Evolutionary conservation across 345 rosid species (phyloP).

Genomic region (Nasturtium officinale): DNA sequence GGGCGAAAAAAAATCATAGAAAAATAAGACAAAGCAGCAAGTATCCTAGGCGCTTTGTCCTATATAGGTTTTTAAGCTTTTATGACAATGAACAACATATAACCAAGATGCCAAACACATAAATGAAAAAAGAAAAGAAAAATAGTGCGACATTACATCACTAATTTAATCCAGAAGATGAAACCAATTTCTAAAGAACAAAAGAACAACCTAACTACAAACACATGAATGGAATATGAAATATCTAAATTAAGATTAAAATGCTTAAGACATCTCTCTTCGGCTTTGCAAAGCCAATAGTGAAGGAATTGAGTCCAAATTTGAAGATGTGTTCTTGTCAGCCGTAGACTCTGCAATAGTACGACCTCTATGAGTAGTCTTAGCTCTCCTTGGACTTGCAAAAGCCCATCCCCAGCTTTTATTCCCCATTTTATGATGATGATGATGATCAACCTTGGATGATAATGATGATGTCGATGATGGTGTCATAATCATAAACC

Average conservation of each 20-base stretch:
- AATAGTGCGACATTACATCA: slow-evolving; percentile 30
- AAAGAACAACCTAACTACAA: slow-evolving; percentile 35
- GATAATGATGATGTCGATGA: slow-evolving; percentile 65
- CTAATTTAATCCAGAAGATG: slow-evolving; percentile 17
- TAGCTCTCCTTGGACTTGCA: slow-evolving; percentile 93
- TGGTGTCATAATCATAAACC: slow-evolving; percentile 73
- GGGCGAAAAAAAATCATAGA: slow-evolving; percentile 8
- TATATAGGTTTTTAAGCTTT: slow-evolving; percentile 32
- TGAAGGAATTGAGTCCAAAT: slow-evolving; percentile 73
- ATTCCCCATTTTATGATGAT: slow-evolving; percentile 39
- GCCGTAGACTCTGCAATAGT: slow-evolving; percentile 33
- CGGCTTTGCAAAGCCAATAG: slow-evolving; percentile 65
- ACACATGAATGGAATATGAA: slow-evolving; percentile 36
- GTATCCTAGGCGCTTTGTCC: slow-evolving; percentile 30
- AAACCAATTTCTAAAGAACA: slow-evolving; percentile 35
- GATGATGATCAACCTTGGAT: slow-evolving; percentile 39
- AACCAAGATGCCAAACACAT: slow-evolving; percentile 20
- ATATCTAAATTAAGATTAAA: background rate
- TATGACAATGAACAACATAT: slow-evolving; percentile 24
- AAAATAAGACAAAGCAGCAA: slow-evolving; percentile 27
- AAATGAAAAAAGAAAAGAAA: background rate
- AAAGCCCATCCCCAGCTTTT: slow-evolving; percentile 94
- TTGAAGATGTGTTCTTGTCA: slow-evolving; percentile 43
- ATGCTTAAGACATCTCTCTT: slow-evolving; percentile 11
- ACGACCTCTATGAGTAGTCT: slow-evolving; percentile 44